A percentile compares a stretch with the other conserved stretches of the same genome.
Evolutionary conservation across 129 eudicot species (phyloP).

Genomic region (Ambrosia trifida): DNA sequence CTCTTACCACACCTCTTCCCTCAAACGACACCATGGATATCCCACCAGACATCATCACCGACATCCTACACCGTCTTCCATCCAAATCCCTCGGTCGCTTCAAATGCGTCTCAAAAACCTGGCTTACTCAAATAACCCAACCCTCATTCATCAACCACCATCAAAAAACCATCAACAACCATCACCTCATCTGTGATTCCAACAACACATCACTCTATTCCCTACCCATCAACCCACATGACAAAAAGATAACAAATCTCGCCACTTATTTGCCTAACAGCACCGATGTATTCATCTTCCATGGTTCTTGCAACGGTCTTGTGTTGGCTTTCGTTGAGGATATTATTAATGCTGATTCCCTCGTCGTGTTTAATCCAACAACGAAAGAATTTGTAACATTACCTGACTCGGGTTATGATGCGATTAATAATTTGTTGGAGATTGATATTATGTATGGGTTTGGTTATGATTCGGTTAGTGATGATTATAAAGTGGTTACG

Average conservation of each 20-base stretch:
- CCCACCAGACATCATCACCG: slow-evolving; percentile 45
- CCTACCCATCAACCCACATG: slow-evolving; percentile 3
- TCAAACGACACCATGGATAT: slow-evolving; percentile 1
- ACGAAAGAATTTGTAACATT: slow-evolving; percentile 31
- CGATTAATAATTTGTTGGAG: not conserved
- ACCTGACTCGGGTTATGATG: slow-evolving; percentile 27
- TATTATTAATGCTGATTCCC: not conserved
- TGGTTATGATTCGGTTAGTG: slow-evolving; percentile 48
- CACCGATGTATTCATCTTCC: not conserved
- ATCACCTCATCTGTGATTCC: slow-evolving; percentile 31
- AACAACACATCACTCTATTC: slow-evolving; percentile 7
- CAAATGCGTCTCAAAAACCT: slow-evolving; percentile 50
- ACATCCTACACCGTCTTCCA: slow-evolving; percentile 43
- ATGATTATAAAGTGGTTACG: slow-evolving; percentile 60
- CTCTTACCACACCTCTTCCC: not conserved
- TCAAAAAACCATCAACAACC: slow-evolving; percentile 8
- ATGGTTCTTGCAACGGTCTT: slow-evolving; percentile 61
- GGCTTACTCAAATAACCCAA: slow-evolving; percentile 38
- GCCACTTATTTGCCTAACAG: not conserved
- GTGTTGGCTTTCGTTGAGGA: slow-evolving; percentile 27
- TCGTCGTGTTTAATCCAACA: slow-evolving; percentile 44
- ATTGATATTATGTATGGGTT: slow-evolving; percentile 50
- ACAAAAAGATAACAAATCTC: slow-evolving; percentile 17
- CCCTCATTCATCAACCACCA: slow-evolving; percentile 49
- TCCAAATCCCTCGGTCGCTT: slow-evolving; percentile 41